Evolutionary conservation across 176 grass and related monocot species (phyloP).

Genomic region (Elaeis guineensis): DNA sequence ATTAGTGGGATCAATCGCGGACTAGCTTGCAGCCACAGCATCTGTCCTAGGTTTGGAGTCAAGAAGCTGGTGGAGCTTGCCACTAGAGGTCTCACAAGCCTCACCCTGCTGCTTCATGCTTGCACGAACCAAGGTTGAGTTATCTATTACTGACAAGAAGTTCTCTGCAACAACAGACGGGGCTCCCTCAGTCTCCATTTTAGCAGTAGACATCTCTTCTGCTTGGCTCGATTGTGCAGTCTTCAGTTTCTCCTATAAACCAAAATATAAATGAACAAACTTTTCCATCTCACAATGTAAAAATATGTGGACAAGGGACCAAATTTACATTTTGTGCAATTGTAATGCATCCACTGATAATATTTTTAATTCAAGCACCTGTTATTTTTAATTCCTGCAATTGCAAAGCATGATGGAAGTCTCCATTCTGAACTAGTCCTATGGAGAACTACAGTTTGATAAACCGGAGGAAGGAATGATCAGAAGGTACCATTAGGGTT

Average conservation of each 20-base stretch:
- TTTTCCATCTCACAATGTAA: too few relatives aligned
- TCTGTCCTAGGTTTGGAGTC: slow-evolving; percentile 12
- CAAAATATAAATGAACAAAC: background rate
- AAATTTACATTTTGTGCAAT: too few relatives aligned
- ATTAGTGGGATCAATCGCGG: background rate
- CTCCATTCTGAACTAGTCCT: too few relatives aligned
- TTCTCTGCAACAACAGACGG: slow-evolving; percentile 15
- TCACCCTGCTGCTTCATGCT: background rate
- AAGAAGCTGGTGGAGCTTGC: slow-evolving; percentile 22
- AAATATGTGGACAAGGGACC: background rate
- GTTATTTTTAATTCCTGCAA: too few relatives aligned
- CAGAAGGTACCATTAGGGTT: slow-evolving; percentile 36
- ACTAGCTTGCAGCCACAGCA: slow-evolving; percentile 16
- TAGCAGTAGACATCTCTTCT: background rate
- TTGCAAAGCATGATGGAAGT: too few relatives aligned
- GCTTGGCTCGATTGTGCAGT: background rate
- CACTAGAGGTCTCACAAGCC: background rate
- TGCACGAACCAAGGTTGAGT: background rate
- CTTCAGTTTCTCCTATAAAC: slow-evolving; percentile 18
- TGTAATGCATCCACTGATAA: too few relatives aligned
- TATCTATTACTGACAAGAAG: slow-evolving; percentile 24
- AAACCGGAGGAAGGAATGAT: background rate
- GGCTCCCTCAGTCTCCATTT: slow-evolving; percentile 7
- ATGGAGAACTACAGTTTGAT: too few relatives aligned
- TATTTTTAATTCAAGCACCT: too few relatives aligned